Evolutionary conservation across 1,284 basidiomycete species (phyloP).

Genomic region (Cryptococcus jaspeensis): DNA sequence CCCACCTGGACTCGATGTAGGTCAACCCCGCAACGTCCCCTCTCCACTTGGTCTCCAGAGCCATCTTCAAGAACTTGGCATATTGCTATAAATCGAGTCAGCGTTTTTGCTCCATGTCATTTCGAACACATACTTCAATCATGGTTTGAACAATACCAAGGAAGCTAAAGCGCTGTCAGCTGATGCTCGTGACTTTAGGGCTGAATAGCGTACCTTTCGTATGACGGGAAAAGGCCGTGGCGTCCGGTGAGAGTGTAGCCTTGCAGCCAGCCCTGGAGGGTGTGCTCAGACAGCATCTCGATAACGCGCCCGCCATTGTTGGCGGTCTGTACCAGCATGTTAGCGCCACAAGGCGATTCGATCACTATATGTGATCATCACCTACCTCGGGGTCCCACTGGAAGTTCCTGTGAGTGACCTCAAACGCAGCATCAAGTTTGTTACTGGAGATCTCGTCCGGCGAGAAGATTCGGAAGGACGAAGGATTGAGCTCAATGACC

Average conservation of each 20-base stretch:
- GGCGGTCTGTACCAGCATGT: slow-evolving; percentile 41
- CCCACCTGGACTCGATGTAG: slow-evolving; percentile 78
- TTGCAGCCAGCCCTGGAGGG: slow-evolving; percentile 81
- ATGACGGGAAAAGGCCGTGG: slow-evolving; percentile 79
- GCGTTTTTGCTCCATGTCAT: background rate
- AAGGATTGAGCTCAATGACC: slow-evolving; percentile 68
- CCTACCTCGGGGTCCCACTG: slow-evolving; percentile 64
- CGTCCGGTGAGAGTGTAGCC: slow-evolving; percentile 71
- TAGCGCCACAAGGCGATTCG: slow-evolving; percentile 22
- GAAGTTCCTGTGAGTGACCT: slow-evolving; percentile 64
- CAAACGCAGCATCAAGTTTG: slow-evolving; percentile 76
- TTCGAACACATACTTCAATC: slow-evolving; percentile 35
- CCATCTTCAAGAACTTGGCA: slow-evolving; percentile 80
- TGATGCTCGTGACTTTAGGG: no score
- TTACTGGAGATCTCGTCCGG: slow-evolving; percentile 82
- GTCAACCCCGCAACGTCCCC: slow-evolving; percentile 71
- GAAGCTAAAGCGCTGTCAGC: slow-evolving; percentile 23
- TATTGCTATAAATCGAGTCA: slow-evolving; percentile 61
- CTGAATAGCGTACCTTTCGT: slow-evolving; percentile 90
- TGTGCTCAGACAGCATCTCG: slow-evolving; percentile 85
- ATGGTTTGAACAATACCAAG: slow-evolving; percentile 53
- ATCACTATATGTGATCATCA: slow-evolving; percentile 39
- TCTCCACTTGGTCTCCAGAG: slow-evolving; percentile 72
- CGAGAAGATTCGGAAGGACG: slow-evolving; percentile 81
- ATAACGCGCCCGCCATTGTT: slow-evolving; percentile 69